Base-by-base conservation (phyloP, 2,329 filamentous ascomycete species). In the Pyrenophora teres region DNA sequence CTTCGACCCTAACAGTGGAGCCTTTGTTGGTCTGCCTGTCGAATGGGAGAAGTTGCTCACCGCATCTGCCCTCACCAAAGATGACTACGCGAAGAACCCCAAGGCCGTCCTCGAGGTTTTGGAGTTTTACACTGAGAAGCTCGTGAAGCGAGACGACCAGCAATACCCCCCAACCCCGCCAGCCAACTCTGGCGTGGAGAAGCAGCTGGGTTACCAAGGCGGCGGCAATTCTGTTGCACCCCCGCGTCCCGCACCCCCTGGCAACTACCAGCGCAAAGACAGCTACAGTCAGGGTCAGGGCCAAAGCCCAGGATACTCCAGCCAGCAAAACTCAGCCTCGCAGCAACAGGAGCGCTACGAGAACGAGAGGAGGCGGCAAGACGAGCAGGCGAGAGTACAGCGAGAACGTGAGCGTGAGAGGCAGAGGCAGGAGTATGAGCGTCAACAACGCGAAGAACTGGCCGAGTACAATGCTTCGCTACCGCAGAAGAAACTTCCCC, bases 41-140 rank as follows among this genome's bases (percentile, higher is more conserved):
- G 94, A 99, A 78, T 99, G 94, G 94, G 94, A 96, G 70, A 95
- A 95, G 75, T 82, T 99, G 44, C 82, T 99, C 62, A 97, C 94
- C 68, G 92, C 92, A 7, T 97, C 94, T 2, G 94, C 94, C 52
- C 94, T 99, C 68, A 97, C 94, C 53, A 96, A 97, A 76, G 94
- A 99, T 68, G 94, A 99, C 73, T 97, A 97, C 76, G 91, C 96
- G 76, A 92, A 94, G 70, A 97, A 99, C 69, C 94, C 94, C 4
- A 78, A 80, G 57, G 79, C 78, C 25, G 79, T 81, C 21, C 87
- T 91, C 48, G 89, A 93, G 70, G 89, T 91, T 38, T 78, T 93
- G 15, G 88, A 92, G 71, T 93, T 93, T 76, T 93, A 92, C 76
- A 90, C 89, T 1, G 89, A 92, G 73, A 87, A 80, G 68, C 74